Evolutionary conservation across 73 alveolate genomes (phyloP).

Genomic region (Paramecium sexaurelia): DNA sequence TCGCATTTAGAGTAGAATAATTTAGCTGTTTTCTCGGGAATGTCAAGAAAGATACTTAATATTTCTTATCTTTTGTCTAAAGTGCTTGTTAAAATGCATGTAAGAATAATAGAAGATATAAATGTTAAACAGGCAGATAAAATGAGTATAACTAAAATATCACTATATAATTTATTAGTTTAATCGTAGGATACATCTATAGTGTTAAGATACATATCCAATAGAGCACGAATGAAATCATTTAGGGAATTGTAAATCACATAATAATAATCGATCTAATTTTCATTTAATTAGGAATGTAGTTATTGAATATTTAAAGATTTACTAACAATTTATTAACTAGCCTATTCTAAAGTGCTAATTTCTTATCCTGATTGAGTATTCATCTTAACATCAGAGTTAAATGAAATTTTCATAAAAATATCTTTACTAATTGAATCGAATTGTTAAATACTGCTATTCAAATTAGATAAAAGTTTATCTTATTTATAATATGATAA

Average conservation of each 20-base stretch:
- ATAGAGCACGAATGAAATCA: conserved; percentile 25
- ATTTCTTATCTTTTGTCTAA: conserved; percentile 57
- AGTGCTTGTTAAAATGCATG: conserved; percentile 52
- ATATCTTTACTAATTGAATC: not conserved
- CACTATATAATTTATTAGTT: not conserved
- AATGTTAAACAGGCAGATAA: conserved; percentile 56
- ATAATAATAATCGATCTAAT: conserved; percentile 30
- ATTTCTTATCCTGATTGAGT: conserved; percentile 12
- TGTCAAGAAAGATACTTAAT: conserved; percentile 59
- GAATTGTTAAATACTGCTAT: not conserved
- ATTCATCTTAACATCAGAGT: not conserved
- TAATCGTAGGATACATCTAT: not conserved
- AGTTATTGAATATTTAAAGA: conserved; percentile 6
- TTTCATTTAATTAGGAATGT: not conserved
- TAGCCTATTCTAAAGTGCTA: conserved; percentile 56
- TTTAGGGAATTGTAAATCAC: conserved; percentile 42
- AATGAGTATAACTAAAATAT: conserved; percentile 25
- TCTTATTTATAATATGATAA: conserved; percentile 19
- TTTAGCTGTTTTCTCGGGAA: conserved; percentile 68
- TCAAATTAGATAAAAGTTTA: not conserved
- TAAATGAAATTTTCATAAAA: not conserved
- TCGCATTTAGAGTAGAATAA: conserved; percentile 61
- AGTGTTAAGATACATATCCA: conserved; percentile 2
- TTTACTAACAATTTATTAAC: conserved; percentile 27
- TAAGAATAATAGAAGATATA: conserved; percentile 25